Conservation (phyloP, 352 stramenopile species). For the Pythium aquatile region DNA sequence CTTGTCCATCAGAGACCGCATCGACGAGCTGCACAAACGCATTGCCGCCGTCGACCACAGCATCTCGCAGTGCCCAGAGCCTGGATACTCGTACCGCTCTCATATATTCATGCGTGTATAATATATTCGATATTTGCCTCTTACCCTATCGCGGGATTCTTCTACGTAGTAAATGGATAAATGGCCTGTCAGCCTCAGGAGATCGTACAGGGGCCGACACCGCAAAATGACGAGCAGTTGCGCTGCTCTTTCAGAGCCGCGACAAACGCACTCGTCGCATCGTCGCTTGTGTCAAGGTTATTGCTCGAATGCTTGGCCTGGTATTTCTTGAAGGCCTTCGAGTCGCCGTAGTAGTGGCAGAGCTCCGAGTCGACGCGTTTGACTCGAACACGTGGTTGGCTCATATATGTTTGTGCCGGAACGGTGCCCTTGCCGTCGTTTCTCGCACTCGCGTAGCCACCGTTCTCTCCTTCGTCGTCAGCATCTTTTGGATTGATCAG, state of each 20-base stretch:
- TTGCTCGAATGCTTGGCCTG: constrained; percentile 40
- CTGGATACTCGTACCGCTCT: background rate
- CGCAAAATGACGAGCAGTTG: constrained; percentile 28
- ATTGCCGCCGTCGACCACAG: constrained; percentile 45
- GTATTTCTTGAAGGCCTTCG: constrained; percentile 68
- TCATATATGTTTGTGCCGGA: constrained; percentile 72
- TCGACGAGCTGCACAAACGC: constrained; percentile 32
- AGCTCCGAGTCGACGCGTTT: constrained; percentile 62
- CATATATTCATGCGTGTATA: background rate
- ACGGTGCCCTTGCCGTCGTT: constrained; percentile 58
- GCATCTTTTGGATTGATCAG: constrained; percentile 69
- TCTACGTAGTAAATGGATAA: background rate
- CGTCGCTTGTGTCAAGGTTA: constrained; percentile 26
- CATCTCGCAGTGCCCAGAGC: constrained; percentile 21
- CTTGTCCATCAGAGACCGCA: constrained; percentile 42
- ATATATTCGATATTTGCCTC: constrained; percentile 7
- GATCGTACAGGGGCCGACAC: constrained; percentile 20
- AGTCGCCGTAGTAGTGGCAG: constrained; percentile 75
- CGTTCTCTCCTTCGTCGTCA: constrained; percentile 6
- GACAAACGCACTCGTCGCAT: constrained; percentile 19
- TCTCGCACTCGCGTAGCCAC: constrained; percentile 24
- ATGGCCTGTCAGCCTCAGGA: constrained; percentile 7
- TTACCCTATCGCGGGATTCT: background rate
- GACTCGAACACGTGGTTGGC: constrained; percentile 46
- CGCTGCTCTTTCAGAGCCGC: constrained; percentile 25